Conservation (phyloP, 2,329 filamentous ascomycete genomes). For the Fusarium sp. region DNA sequence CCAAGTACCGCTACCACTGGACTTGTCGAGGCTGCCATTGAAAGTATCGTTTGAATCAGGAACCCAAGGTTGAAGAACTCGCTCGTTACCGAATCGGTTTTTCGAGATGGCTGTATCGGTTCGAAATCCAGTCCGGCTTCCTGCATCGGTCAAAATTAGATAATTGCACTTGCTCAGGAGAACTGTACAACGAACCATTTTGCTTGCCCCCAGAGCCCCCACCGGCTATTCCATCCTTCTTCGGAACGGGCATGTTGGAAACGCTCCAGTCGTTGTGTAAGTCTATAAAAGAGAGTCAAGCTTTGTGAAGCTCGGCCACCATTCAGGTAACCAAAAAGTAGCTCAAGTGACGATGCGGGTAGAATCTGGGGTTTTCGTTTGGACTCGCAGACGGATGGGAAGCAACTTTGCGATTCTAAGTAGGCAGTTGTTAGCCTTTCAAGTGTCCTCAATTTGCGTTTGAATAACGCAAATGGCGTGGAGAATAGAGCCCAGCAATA, state of each 20-base stretch:
- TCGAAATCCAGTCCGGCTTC: constrained; percentile 76
- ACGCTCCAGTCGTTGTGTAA: constrained; percentile 39
- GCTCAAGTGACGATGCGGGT: constrained; percentile 32
- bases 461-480: neutral
- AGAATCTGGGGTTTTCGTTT: constrained; percentile 25
- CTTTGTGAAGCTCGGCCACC: constrained; percentile 40
- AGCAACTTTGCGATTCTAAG: constrained; percentile 19
- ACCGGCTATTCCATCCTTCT: constrained; percentile 55
- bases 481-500: constrained; percentile 15
- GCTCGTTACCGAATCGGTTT: constrained; percentile 75
- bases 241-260: constrained; percentile 54
- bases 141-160: constrained; percentile 58
- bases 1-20: constrained; percentile 71
- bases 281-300: constrained; percentile 44
- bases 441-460: constrained; percentile 11
- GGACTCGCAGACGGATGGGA: constrained; percentile 31
- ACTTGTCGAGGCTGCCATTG: constrained; percentile 78
- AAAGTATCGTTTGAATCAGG: constrained; percentile 71
- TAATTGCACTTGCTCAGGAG: neutral
- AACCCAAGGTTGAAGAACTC: constrained; percentile 85
- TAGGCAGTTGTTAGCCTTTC: constrained; percentile 17
- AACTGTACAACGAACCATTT: constrained; percentile 51
- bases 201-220: constrained; percentile 51
- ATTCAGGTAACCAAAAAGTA: constrained; percentile 42
- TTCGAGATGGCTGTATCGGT: constrained; percentile 92